These are phyloP conservation scores for Zopfia rhizophila DNA, from an alignment of 2,329 filamentous ascomycete species.

Conservation along the genomic window DNA sequence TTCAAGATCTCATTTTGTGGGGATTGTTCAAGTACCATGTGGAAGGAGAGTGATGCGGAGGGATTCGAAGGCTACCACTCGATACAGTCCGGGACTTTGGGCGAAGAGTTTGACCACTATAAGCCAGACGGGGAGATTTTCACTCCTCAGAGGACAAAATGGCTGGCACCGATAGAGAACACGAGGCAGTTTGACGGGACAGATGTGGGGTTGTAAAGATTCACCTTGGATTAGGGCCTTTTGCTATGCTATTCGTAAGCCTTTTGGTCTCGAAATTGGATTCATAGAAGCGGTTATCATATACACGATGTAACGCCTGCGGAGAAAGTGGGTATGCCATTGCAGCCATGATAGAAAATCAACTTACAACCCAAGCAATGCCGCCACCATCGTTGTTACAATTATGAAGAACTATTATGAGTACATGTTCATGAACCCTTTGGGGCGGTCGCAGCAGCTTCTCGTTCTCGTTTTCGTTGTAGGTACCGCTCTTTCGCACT, in stretches of 20 bases:
- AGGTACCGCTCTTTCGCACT: slow-evolving; percentile 84
- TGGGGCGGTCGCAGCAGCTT: slow-evolving; percentile 65
- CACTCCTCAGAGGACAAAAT: slow-evolving; percentile 18
- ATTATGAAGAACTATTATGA: too few relatives aligned
- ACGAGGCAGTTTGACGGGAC: slow-evolving; percentile 25
- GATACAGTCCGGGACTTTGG: slow-evolving; percentile 24
- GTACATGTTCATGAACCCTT: too few relatives aligned
- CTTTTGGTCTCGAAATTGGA: too few relatives aligned
- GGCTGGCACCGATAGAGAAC: slow-evolving; percentile 20
- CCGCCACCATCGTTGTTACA: too few relatives aligned
- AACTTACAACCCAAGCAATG: too few relatives aligned
- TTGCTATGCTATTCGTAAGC: too few relatives aligned
- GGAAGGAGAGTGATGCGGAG: slow-evolving; percentile 29
- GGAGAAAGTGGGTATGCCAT: too few relatives aligned
- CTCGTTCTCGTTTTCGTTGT: slow-evolving; percentile 78
- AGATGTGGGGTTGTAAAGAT: slow-evolving; percentile 9
- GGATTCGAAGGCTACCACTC: slow-evolving; percentile 22
- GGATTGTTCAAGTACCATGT: slow-evolving; percentile 27
- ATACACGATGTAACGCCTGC: too few relatives aligned
- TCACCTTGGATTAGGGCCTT: too few relatives aligned
- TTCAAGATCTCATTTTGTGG: slow-evolving; percentile 30
- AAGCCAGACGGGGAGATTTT: slow-evolving; percentile 27
- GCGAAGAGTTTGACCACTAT: slow-evolving; percentile 13
- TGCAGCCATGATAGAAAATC: too few relatives aligned
- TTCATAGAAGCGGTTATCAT: too few relatives aligned